Evolutionary conservation across 495 filamentous ascomycete genomes (phyloP).

Genomic region (Xylaria cubensis): DNA sequence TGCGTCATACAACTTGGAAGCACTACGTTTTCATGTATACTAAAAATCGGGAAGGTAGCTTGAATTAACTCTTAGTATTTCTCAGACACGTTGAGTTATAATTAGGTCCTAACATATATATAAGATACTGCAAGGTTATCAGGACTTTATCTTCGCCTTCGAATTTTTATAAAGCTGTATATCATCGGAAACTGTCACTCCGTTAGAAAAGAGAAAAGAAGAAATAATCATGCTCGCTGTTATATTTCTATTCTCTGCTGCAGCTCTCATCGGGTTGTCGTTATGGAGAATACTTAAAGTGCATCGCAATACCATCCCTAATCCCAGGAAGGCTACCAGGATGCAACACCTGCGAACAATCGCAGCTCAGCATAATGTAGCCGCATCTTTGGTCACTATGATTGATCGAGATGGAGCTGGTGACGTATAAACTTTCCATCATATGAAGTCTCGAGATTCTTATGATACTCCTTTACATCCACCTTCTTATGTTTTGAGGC

Average conservation of each 20-base stretch:
- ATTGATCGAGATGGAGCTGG: constrained; percentile 10
- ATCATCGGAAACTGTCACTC: neutral
- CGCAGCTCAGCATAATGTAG: constrained; percentile 2
- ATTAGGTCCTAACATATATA: neutral
- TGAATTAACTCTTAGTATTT: neutral
- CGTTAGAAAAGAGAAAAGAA: neutral
- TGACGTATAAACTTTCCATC: neutral
- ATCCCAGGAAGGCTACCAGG: neutral
- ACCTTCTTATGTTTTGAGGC: neutral
- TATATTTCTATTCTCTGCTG: neutral
- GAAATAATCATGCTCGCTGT: neutral
- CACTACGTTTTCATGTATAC: neutral
- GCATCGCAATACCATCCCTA: neutral
- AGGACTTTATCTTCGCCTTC: neutral
- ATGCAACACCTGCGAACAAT: neutral
- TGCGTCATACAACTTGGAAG: neutral
- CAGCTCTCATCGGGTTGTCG: neutral
- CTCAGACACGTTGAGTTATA: neutral
- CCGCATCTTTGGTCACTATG: neutral
- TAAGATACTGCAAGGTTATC: neutral
- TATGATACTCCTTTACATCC: no score
- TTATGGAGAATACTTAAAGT: neutral
- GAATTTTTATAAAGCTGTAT: neutral
- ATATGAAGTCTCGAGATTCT: neutral
- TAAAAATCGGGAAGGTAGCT: neutral